Conservation (phyloP, 2,329 filamentous ascomycete species). For the Aspergillus versicolor region DNA sequence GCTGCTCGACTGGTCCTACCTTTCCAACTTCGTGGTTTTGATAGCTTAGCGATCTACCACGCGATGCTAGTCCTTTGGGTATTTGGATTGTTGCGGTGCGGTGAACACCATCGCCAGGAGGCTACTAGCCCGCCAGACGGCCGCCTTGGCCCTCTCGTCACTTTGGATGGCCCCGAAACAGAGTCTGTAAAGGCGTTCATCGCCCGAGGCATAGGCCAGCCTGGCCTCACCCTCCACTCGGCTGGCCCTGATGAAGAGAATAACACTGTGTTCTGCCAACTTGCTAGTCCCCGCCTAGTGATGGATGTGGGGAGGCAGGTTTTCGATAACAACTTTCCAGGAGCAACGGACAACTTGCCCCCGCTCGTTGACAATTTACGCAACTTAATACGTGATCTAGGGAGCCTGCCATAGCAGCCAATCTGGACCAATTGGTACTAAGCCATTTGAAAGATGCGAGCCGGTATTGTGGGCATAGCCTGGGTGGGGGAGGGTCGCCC, state of each 20-base stretch:
- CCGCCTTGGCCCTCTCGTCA: background rate
- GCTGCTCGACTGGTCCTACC: constrained; percentile 1
- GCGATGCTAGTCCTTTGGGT: constrained; percentile 1
- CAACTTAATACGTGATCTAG: constrained; percentile 3
- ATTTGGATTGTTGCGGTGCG: constrained; percentile 2
- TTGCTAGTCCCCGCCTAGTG: constrained; percentile 5
- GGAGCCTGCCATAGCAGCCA: background rate
- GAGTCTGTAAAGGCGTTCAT: background rate
- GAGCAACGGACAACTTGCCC: background rate
- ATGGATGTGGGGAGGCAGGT: constrained; percentile 7
- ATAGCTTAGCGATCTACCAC: constrained; percentile 2
- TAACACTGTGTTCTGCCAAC: background rate
- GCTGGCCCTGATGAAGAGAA: background rate
- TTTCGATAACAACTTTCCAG: constrained; percentile 2
- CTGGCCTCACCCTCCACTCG: background rate
- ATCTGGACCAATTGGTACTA: too few species aligned
- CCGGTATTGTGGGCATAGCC: background rate
- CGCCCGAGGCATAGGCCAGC: background rate
- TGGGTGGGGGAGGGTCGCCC: background rate
- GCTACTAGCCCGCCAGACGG: too few species aligned
- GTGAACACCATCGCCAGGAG: background rate
- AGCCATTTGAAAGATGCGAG: background rate
- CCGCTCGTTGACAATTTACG: constrained; percentile 2
- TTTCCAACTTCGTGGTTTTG: constrained; percentile 7
- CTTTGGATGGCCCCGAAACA: background rate